Percentiles rank a stretch among this genome's conserved stretches.
phyloP scores from a whole-genome alignment of 1,284 basidiomycete genomes.

The Sporisorium scitamineum region DNA sequence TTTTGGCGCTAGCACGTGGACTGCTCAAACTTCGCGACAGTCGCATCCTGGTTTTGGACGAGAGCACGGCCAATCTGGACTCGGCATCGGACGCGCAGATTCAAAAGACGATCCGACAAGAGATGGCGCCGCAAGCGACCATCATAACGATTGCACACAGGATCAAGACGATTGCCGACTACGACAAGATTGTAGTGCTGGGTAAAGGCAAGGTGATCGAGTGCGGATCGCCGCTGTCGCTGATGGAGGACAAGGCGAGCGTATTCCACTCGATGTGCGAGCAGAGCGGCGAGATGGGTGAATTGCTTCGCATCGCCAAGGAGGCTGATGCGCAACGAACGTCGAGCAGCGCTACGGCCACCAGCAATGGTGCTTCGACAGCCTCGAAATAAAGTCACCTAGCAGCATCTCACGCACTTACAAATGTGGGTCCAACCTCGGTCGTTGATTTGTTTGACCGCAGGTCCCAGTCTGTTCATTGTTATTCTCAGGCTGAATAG shows the following conservation, averaged over 20 bases:
- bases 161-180: slow-evolving; percentile 76
- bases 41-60: slow-evolving; percentile 73
- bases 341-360: background rate
- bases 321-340: slow-evolving; percentile 36
- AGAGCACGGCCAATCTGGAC: slow-evolving; percentile 71
- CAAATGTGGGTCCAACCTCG: no score
- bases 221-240: slow-evolving; percentile 78
- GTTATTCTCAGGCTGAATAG: no score
- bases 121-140: slow-evolving; percentile 70
- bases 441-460: no score
- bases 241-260: slow-evolving; percentile 71
- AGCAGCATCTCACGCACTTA: no score
- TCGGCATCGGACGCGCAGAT: slow-evolving; percentile 72
- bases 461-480: no score
- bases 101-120: slow-evolving; percentile 71
- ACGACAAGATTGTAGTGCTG: slow-evolving; percentile 74
- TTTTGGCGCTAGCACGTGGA: slow-evolving; percentile 73
- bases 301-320: slow-evolving; percentile 45
- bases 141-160: slow-evolving; percentile 76
- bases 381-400: slow-evolving; percentile 2
- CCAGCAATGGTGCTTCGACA: no score
- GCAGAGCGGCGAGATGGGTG: slow-evolving; percentile 61
- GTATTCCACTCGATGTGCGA: slow-evolving; percentile 63
- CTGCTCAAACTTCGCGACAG: slow-evolving; percentile 72
- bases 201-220: slow-evolving; percentile 78